These are phyloP conservation scores for Alnus glutinosa DNA, from an alignment of 306 rosid species.

Conservation along the genomic window DNA sequence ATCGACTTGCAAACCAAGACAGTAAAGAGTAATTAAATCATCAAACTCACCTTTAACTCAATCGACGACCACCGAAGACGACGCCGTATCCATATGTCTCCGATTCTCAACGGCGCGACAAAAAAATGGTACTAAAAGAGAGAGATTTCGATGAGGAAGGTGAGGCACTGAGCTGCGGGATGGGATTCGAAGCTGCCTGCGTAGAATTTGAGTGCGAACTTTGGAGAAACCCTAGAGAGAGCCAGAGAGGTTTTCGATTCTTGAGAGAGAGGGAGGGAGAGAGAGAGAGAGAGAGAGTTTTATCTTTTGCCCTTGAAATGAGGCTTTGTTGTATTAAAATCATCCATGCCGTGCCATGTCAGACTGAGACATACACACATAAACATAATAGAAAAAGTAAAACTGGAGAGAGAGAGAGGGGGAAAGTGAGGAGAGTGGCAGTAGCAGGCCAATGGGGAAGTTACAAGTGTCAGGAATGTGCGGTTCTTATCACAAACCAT, in stretches of 20 bases:
- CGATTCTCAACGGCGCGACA: conserved; percentile 54
- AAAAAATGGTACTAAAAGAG: conserved; percentile 26
- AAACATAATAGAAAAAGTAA: conserved; percentile 20
- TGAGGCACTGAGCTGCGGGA: conserved; percentile 27
- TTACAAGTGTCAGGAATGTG: conserved; percentile 46
- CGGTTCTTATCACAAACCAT: conserved; percentile 65
- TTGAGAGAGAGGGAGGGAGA: conserved; percentile 29
- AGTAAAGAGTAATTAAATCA: neutral
- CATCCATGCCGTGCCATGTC: conserved; percentile 38
- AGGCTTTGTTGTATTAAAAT: conserved; percentile 39
- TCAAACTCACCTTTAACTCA: conserved; percentile 21
- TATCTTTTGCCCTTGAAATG: conserved; percentile 46
- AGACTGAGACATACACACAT: conserved; percentile 30
- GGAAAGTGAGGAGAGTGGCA: conserved; percentile 24
- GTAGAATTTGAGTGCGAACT: conserved; percentile 60
- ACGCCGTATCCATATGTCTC: conserved; percentile 19
- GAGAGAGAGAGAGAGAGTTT: conserved; percentile 32
- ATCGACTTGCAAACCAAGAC: conserved; percentile 20
- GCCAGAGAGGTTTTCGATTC: conserved; percentile 49
- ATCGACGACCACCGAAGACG: conserved; percentile 10
- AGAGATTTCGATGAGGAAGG: conserved; percentile 30
- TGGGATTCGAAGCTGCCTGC: conserved; percentile 37
- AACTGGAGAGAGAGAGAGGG: conserved; percentile 22
- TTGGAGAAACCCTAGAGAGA: conserved; percentile 75
- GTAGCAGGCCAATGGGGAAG: neutral